Base-by-base conservation (phyloP, 2,329 filamentous ascomycete genomes). In the Talaromyces amestolkiae region DNA sequence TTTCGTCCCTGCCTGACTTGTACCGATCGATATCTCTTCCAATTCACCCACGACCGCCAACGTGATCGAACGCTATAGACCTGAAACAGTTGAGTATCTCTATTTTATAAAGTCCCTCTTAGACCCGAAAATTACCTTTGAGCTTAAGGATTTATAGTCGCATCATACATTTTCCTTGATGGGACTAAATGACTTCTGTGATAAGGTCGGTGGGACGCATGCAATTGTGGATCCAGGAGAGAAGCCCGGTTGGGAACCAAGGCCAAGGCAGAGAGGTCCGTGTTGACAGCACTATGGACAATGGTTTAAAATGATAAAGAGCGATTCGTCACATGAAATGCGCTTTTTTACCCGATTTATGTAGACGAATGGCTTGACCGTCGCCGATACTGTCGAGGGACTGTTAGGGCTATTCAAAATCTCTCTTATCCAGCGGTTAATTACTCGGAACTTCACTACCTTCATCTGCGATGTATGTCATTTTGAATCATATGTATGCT, bases 261-360 rank as follows among this genome's bases (percentile, higher is more conserved):
- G 19, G 5, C 13, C 22, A 31, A 33, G 10, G 11, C 13, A 15
- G 27, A 27, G 5, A 27, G 58, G 37, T 33, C 56, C 45, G 19
- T 43, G 37, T 45, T 37, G 37, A 17, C 53, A 33, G 53, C 19
- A 33, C 19, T 59, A 43, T 27, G 24, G 37, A 15, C 24, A 59
- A 43, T 59, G 56, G 56, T 43, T 59, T 31, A 45, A 27, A 7
- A 22, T 59, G n/a, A 37, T 59, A 11, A 37, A 59, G 13, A 59
- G 56, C 13, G 56, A 59, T 33, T 27, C 56, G 56, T 27, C 19
- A 3, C 17, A 31, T 33, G 56, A 59, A 19, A 27, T 17, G 8
- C 35, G 35, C 24, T 59, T 43, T 33, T 59, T 59, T 17, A 24
- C 56, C 39, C 56, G 56, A 4, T 59, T 59, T 31, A 59, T 59